These are phyloP conservation scores for Schizochytrium sp. DNA, from an alignment of 108 stramenopile species.

Conservation along the genomic window DNA sequence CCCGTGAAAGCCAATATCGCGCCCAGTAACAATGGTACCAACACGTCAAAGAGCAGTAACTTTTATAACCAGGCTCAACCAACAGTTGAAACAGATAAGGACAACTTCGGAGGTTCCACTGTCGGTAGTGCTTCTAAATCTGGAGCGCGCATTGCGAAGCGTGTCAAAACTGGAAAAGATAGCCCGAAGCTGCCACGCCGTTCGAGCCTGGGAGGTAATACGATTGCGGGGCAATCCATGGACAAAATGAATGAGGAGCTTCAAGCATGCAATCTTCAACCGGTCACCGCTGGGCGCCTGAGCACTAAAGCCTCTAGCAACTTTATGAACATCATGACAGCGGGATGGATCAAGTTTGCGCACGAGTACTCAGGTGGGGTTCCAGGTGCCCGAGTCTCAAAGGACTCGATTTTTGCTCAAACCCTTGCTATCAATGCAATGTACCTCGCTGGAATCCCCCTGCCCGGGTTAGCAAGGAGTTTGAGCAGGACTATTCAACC, in stretches of 20 bases:
- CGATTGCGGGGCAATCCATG: not conserved
- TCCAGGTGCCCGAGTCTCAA: not conserved
- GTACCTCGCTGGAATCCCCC: not conserved
- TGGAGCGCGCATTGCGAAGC: not conserved
- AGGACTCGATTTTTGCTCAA: not conserved
- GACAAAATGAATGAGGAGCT: slow-evolving; percentile 41
- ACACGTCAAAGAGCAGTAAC: no score
- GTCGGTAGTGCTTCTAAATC: no score
- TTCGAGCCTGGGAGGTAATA: not conserved
- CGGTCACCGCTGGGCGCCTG: not conserved
- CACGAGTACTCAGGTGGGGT: not conserved
- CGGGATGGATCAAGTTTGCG: not conserved
- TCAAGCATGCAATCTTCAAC: not conserved
- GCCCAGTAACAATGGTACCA: no score
- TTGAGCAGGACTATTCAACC: not conserved
- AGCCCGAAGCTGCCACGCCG: not conserved
- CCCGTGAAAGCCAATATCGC: no score
- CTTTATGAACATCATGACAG: slow-evolving; percentile 30
- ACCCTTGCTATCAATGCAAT: slow-evolving; percentile 14
- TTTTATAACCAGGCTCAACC: no score
- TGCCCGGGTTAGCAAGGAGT: not conserved
- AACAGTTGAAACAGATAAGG: no score
- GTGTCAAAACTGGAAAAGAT: not conserved
- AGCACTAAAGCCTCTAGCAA: slow-evolving; percentile 13
- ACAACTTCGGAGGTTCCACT: no score